Percentiles rank a stretch among this genome's conserved stretches.
phyloP scores from a whole-genome alignment of 2,329 filamentous ascomycete species.

The Talaromyces sp. region DNA sequence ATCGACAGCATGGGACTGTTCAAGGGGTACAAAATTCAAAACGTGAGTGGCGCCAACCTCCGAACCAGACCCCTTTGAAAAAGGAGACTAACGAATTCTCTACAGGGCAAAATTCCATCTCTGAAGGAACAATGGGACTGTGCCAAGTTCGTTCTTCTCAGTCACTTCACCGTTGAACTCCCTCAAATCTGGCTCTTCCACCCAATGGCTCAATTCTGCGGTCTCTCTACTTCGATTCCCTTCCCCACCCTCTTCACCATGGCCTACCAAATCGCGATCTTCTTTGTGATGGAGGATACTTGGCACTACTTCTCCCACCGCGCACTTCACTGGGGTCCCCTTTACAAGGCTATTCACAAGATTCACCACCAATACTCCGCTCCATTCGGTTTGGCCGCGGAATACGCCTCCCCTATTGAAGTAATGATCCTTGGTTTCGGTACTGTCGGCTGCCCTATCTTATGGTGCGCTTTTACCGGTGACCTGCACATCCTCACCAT shows the following conservation, averaged over 20 bases:
- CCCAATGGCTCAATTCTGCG: constrained; percentile 89
- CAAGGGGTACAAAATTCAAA: constrained; percentile 17
- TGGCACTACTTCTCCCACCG: constrained; percentile 99
- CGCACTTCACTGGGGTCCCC: constrained; percentile 85
- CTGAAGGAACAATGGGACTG: constrained; percentile 92
- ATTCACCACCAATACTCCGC: constrained; percentile 99
- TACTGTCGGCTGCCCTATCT: constrained; percentile 76
- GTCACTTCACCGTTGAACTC: constrained; percentile 96
- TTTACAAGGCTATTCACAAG: constrained; percentile 98
- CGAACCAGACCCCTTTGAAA: background rate
- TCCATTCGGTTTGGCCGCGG: constrained; percentile 91
- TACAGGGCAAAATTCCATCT: constrained; percentile 81
- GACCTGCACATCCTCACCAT: constrained; percentile 95
- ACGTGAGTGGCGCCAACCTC: constrained; percentile 6
- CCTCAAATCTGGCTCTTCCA: constrained; percentile 99
- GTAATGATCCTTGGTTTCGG: constrained; percentile 92
- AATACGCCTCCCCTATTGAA: constrained; percentile 97
- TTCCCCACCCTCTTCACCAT: constrained; percentile 88
- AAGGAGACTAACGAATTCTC: constrained; percentile 2
- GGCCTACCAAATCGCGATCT: constrained; percentile 85
- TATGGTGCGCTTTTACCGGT: constrained; percentile 80
- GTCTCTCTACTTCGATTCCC: constrained; percentile 82
- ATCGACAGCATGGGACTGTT: constrained; percentile 61
- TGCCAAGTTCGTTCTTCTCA: constrained; percentile 86
- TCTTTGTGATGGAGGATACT: constrained; percentile 93